Evolutionary conservation across 2,329 filamentous ascomycete species (phyloP), one percentile per base, ranked within the genome.

Genomic region (Aspergillus pseudoglaucus): DNA sequence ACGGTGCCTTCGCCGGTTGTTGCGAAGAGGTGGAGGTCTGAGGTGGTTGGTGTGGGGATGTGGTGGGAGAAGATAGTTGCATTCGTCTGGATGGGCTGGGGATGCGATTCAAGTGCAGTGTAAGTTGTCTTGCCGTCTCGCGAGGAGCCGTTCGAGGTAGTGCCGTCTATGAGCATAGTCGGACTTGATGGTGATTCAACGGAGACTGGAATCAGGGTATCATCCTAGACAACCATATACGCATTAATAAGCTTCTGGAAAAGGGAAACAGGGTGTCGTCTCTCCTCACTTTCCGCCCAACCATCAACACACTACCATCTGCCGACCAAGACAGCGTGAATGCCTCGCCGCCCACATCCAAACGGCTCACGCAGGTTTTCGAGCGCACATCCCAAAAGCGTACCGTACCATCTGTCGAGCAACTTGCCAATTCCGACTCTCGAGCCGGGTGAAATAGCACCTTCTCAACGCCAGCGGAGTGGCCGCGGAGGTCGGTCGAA

Each of bases 321-420:
- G 69, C 67, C 39, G 70, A 70, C 74, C 74, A 76, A 8, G 70
- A 67, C 39, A 76, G 55, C 1, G 72, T 75, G 50, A 76, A 74
- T 12, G 72, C 71, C 52, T 76, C 73, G 22, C 72, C 72, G 39
- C 73, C 74, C n/a, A 76, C 66, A 51, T 75, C 71, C 6, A 76
- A 57, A 42, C 67, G 70, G 52, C 69, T 71, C 15, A 74, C 68
- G 49, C 72, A 75, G 2, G 62, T 69, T 57, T 75, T 75, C 12
- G 69, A 72, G 39, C 74, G 67, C 20, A 75, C 74, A 57, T 76
- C 74, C 74, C 74, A 76, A 52, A 76, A 71, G 37, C 72, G 67
- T 42, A 75, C 72, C 2, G 73, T 75, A 2, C 74, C 74, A 59
- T 76, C 74, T 1, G 66, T 69, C 1, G 72, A 73, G 54, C 73